Conservation (phyloP, 2,329 filamentous ascomycete species). For the Monilinia aucupariae region DNA sequence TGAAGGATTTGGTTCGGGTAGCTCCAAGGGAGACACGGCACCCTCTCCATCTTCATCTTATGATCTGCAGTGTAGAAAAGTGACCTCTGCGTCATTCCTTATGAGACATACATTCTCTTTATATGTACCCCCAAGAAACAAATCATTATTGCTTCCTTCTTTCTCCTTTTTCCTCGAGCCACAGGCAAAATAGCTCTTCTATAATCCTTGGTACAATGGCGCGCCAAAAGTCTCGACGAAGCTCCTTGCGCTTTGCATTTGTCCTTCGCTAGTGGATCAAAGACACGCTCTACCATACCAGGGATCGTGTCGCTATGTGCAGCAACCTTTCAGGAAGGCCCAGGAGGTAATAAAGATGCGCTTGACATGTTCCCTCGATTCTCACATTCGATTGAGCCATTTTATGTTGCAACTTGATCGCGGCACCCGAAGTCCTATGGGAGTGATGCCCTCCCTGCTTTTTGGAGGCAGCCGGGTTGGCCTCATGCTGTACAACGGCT, state of each 20-base stretch:
- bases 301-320: not conserved
- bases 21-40: too few relatives aligned
- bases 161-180: too few relatives aligned
- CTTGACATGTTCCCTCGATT: not conserved
- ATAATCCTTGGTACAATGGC: not conserved
- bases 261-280: not conserved
- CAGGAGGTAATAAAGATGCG: too few relatives aligned
- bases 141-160: too few relatives aligned
- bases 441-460: accelerated
- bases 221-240: not conserved
- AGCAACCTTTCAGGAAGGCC: not conserved
- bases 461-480: not conserved
- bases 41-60: too few relatives aligned
- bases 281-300: not conserved
- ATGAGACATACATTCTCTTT: too few relatives aligned
- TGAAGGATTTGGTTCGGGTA: too few relatives aligned
- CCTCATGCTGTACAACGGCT: not conserved
- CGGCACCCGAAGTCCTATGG: not conserved
- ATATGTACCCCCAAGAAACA: too few relatives aligned
- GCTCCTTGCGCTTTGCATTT: not conserved
- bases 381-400: not conserved
- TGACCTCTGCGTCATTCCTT: too few relatives aligned
- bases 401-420: accelerated
- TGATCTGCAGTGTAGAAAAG: too few relatives aligned
- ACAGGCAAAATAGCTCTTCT: too few relatives aligned